These are phyloP conservation scores for Solanum chilense DNA, from an alignment of 257 asterid genomes.

Conservation along the genomic window DNA sequence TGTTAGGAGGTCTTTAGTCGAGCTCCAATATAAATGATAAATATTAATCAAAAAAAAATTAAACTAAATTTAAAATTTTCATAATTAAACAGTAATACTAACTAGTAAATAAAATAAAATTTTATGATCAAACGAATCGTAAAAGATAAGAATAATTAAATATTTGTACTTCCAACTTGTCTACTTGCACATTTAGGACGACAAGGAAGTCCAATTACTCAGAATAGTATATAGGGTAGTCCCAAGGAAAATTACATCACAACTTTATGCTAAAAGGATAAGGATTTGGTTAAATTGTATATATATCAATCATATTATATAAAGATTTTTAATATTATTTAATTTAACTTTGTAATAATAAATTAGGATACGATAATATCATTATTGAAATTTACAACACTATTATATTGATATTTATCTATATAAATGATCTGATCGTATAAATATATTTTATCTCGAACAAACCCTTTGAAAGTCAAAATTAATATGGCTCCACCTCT, in stretches of 20 bases:
- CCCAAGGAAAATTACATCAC: neutral
- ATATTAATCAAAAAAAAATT: rapidly evolving
- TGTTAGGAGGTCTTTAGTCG: neutral
- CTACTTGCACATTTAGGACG: neutral
- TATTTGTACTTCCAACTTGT: neutral
- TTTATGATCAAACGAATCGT: neutral
- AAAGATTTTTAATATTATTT: neutral
- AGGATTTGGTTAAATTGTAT: neutral
- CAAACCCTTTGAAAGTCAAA: neutral
- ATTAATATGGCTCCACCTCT: neutral
- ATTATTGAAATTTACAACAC: neutral
- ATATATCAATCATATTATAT: neutral
- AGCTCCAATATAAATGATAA: rapidly evolving
- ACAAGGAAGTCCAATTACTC: neutral
- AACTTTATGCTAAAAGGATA: neutral
- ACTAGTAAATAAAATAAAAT: too few relatives aligned
- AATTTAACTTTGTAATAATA: neutral
- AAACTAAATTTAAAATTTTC: too few relatives aligned
- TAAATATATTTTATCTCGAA: neutral
- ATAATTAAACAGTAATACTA: too few relatives aligned
- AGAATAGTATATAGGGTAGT: neutral
- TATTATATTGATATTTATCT: neutral
- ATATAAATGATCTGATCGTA: neutral
- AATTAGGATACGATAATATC: neutral
- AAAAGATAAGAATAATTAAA: neutral